Base-by-base conservation (phyloP, 2,329 filamentous ascomycete species). In the Diplodia sapinea region DNA sequence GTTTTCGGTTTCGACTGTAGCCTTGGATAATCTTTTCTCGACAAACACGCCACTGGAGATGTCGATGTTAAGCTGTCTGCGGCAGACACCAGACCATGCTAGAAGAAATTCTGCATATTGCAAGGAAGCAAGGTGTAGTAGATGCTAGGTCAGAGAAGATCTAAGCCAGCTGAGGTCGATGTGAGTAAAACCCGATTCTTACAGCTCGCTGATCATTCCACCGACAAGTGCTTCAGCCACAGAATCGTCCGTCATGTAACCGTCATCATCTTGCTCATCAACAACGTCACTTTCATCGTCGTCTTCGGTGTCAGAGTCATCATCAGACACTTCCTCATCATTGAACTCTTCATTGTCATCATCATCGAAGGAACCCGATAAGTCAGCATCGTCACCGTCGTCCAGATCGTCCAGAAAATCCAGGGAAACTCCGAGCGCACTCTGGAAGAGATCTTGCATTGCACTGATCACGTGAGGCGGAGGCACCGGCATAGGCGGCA, bases 381-480 rank as follows among this genome's bases (percentile, higher is more conserved):
- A 17, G 11, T 51, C 43, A 38, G 51, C 47, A 2, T 51, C 40
- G 7, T 63, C 59, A 2, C 38, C 59, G 0, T 61, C 57, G 11
- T 63, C 59, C 0, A 38, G 4, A 9, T 51, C 31, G 12, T 63
- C 59, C 15, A 63, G 20, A 43, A 63, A 63, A n/a, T 63, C 59
- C 47, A 63, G 31, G 23, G 59, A 51, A 20, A 63, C 43, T 23
- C 59, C 59, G n/a, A 63, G 59, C 12, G 59, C 59, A 17, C 47
- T 63, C 31, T 63, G 29, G 59, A 63, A 63, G 31, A 63, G 59
- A 63, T 63, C 47, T 31, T 63, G 59, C 59, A 63, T 63, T 1
- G 59, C 59, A 17, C 50, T 63, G 20, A 63, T 51, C 12, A 63
- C 31, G n/a, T 63, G 40, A 51, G 47, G 59, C 20, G 59, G 59